Base-by-base conservation (phyloP, 2,329 filamentous ascomycete genomes). In the Ceratocystis cubensis region DNA sequence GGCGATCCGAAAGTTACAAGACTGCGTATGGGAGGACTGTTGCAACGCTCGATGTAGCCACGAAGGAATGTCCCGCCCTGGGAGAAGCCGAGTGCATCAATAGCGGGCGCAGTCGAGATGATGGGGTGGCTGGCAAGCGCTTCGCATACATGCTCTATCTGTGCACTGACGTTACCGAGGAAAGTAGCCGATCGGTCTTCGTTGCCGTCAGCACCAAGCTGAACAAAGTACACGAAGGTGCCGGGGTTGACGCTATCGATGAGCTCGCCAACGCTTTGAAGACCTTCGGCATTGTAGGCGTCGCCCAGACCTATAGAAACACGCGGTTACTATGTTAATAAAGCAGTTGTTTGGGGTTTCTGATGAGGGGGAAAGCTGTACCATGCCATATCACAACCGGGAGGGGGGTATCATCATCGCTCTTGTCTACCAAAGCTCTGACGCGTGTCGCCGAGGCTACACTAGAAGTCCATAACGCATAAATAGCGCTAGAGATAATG, bases 11-110 rank as follows among this genome's bases (percentile, higher is more conserved):
- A 95, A 1, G 92, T 96, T 69, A 96, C 83, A 46, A 96, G 82
- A 73, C 84, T 92, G 70, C 85, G 83, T 13, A 96, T 83, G 3
- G 84, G 86, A 0, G 91, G 87, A 44, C 72, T 73, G 75, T 91
- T 94, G 80, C 94, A 99, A 56, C 90, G 84, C 80, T 99, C 86
- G 70, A 96, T 80, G 74, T 96, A 92, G 28, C 83, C 94, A 68
- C 94, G 86, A n/a, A 99, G 82, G 78, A 99, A 96, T 75, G 96
- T 90, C 1, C 94, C 94, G 69, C 94, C 94, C 76, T 99, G 94
- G 15, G 89, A 94, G 79, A 99, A 96, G 33, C 94, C 94, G 45
- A 99, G 78, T 44, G 92, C 93, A 76, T 97, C 94, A 73, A 96
- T 81, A 69, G 88, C 90, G 0, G 89, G 88, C 0, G 89, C 89